Evolutionary conservation across 192 early-diverging fungal species (phyloP).

Genomic region (Allomyces arbusculus): DNA sequence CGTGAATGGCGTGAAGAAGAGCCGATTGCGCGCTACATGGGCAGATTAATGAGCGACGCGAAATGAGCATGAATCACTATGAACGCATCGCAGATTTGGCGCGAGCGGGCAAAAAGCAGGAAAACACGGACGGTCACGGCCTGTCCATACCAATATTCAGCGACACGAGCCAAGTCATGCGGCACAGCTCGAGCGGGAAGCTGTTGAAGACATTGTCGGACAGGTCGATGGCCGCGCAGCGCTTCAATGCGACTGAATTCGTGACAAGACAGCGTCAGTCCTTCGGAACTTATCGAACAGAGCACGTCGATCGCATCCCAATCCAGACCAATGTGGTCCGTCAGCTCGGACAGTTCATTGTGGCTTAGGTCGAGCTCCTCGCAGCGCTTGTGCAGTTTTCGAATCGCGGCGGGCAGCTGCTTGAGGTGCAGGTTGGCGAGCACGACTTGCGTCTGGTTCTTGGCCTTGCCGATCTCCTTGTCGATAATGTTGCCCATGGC

Average conservation of each 20-base stretch:
- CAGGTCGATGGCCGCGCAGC: background rate
- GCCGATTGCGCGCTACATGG: background rate
- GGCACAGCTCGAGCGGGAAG: background rate
- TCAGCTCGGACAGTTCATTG: background rate
- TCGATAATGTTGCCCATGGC: background rate
- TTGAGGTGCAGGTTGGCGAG: background rate
- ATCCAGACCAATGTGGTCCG: background rate
- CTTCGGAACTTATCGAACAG: too few relatives aligned
- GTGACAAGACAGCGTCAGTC: too few relatives aligned
- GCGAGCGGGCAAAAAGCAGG: too few relatives aligned
- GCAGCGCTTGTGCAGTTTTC: background rate
- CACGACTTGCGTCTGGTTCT: background rate
- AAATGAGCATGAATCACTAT: background rate
- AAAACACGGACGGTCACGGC: background rate
- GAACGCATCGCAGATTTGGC: background rate
- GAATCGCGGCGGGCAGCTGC: background rate
- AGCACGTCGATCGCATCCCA: too few relatives aligned
- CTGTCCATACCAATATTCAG: too few relatives aligned
- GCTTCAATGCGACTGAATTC: too few relatives aligned
- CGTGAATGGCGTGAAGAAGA: slow-evolving; percentile 2
- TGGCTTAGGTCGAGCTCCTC: background rate
- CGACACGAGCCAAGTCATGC: too few relatives aligned
- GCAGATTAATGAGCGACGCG: background rate
- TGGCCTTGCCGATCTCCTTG: background rate
- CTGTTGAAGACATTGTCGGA: background rate